A percentile compares a stretch with the other conserved stretches of the same genome.
Conservation (phyloP, 257 asterid genomes). For the Cruciata laevipes region DNA sequence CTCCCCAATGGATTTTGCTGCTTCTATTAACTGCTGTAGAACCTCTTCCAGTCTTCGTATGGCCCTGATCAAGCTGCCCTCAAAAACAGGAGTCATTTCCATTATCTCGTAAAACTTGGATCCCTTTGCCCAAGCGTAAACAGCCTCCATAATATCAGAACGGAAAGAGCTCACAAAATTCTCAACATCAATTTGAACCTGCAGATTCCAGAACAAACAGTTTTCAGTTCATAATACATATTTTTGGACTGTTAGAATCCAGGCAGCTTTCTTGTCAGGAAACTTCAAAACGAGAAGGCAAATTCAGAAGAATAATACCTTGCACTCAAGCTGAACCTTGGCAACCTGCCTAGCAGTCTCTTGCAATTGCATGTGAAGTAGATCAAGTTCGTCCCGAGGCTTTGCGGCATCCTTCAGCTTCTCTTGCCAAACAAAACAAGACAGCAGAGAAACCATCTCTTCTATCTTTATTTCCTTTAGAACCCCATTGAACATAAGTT, state of each 20-base stretch:
- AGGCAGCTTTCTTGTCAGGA: background rate
- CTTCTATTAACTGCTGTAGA: slow-evolving; percentile 88
- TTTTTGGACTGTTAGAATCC: background rate
- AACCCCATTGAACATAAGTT: slow-evolving; percentile 85
- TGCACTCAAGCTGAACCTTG: slow-evolving; percentile 94
- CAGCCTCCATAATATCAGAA: slow-evolving; percentile 96
- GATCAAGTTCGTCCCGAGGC: slow-evolving; percentile 83
- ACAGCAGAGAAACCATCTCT: slow-evolving; percentile 87
- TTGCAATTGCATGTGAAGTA: slow-evolving; percentile 68
- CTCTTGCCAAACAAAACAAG: slow-evolving; percentile 98
- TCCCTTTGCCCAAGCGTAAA: slow-evolving; percentile 89
- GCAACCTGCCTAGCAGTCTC: slow-evolving; percentile 91
- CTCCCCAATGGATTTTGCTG: slow-evolving; percentile 89
- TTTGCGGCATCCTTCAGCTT: slow-evolving; percentile 84
- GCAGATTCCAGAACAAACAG: slow-evolving; percentile 11
- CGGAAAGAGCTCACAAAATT: slow-evolving; percentile 82
- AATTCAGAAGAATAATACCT: slow-evolving; percentile 44
- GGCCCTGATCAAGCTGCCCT: slow-evolving; percentile 96
- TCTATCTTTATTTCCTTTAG: slow-evolving; percentile 74
- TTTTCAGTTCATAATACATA: background rate
- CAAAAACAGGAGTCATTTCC: slow-evolving; percentile 94
- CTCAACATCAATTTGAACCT: slow-evolving; percentile 91
- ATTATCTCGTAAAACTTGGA: slow-evolving; percentile 84
- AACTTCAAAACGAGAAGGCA: background rate
- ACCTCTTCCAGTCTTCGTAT: slow-evolving; percentile 95